phyloP scores from a whole-genome alignment of 768 basidiomycete genomes.

The Leccinum subgranulosum region DNA sequence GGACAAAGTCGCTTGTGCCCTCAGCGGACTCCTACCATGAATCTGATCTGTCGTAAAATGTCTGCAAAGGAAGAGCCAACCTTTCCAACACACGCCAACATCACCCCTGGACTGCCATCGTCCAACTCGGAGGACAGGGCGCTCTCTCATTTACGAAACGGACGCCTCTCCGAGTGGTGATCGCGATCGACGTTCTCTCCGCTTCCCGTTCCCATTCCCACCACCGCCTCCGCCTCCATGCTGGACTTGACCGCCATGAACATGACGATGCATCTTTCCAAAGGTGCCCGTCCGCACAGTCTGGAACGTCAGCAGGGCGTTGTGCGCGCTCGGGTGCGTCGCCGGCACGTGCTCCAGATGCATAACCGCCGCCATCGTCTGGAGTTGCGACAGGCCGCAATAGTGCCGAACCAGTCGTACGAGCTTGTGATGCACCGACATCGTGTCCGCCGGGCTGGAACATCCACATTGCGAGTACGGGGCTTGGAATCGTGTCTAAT shows the following conservation, averaged over 20 bases:
- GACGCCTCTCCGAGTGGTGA: neutral
- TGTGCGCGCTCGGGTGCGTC: slow-evolving; percentile 58
- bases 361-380: slow-evolving; percentile 23
- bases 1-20: too few relatives aligned
- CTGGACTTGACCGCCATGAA: neutral
- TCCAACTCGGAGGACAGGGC: neutral
- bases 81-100: too few relatives aligned
- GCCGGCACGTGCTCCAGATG: slow-evolving; percentile 40
- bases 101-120: too few relatives aligned
- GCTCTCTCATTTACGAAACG: neutral
- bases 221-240: neutral
- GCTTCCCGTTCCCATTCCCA: neutral
- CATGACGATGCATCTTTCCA: slow-evolving; percentile 5
- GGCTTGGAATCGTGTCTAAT: slow-evolving; percentile 42
- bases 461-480: slow-evolving; percentile 63
- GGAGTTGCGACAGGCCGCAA: slow-evolving; percentile 26
- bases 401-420: slow-evolving; percentile 30
- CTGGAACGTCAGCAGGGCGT: slow-evolving; percentile 39
- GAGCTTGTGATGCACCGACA: slow-evolving; percentile 43
- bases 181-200: neutral
- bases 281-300: slow-evolving; percentile 21
- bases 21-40: too few relatives aligned
- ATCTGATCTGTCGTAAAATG: too few relatives aligned
- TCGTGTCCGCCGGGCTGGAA: slow-evolving; percentile 41
- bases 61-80: too few relatives aligned